These are phyloP conservation scores for Abeoforma whisleri DNA, from an alignment of 78 protist genomes.

Conservation along the genomic window DNA sequence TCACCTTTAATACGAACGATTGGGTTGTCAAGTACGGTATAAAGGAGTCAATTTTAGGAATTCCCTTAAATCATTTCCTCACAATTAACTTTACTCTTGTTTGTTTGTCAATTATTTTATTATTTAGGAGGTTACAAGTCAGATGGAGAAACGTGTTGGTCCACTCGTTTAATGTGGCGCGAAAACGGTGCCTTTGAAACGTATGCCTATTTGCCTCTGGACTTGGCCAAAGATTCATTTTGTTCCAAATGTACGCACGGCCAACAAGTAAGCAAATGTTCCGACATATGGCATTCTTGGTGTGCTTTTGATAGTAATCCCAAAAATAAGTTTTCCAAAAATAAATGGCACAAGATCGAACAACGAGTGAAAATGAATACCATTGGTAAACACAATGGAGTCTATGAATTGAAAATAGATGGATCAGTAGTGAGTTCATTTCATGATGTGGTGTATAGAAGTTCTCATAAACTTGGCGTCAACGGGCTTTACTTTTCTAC, in stretches of 20 bases:
- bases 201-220: slow-evolving; percentile 8
- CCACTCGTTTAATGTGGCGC: slow-evolving; percentile 24
- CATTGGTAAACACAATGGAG: neutral
- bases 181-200: slow-evolving; percentile 10
- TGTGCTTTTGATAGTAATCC: neutral
- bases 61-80: too few species aligned
- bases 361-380: slow-evolving; percentile 11
- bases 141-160: neutral
- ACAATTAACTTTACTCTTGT: too few species aligned
- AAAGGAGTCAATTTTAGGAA: too few species aligned
- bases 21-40: too few species aligned
- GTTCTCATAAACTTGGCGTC: neutral
- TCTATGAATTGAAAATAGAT: neutral
- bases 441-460: neutral
- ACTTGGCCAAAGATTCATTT: neutral
- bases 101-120: too few species aligned
- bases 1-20: too few species aligned
- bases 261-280: too few species aligned
- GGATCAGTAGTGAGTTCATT: neutral
- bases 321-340: neutral
- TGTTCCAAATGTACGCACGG: neutral
- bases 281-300: too few species aligned
- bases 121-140: slow-evolving; percentile 19
- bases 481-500: neutral
- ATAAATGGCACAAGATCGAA: neutral